Percentiles rank a stretch among this genome's conserved stretches.
Conservation (phyloP, 768 basidiomycete species). For the Pulveroboletus sp. region DNA sequence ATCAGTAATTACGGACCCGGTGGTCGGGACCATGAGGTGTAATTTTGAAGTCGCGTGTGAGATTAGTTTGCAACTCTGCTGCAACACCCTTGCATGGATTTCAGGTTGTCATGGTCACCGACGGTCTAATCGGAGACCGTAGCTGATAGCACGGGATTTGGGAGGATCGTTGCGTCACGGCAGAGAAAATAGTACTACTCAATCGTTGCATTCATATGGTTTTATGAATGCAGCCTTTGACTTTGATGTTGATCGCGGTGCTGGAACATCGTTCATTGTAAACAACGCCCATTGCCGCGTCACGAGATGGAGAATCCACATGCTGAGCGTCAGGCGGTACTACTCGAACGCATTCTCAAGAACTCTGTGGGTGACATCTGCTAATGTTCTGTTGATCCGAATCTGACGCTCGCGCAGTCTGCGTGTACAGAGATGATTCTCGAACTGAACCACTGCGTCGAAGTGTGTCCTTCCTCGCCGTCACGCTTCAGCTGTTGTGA, state of each 20-base stretch:
- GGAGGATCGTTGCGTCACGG: conserved; percentile 18
- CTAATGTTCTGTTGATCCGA: background rate
- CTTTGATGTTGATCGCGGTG: conserved; percentile 1
- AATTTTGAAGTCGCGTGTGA: background rate
- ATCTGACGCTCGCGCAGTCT: conserved; percentile 45
- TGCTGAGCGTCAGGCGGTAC: conserved; percentile 85
- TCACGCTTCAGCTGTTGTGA: background rate
- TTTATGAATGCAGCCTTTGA: background rate
- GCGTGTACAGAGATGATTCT: conserved; percentile 90
- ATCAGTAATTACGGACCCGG: conserved; percentile 9
- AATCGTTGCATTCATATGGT: no score
- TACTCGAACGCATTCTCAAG: conserved; percentile 87
- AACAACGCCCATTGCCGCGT: conserved; percentile 1
- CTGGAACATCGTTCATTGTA: background rate
- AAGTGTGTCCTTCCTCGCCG: conserved; percentile 44
- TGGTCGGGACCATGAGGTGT: background rate
- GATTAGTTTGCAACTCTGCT: conserved; percentile 19
- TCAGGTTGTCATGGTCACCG: no score
- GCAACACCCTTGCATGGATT: conserved; percentile 12
- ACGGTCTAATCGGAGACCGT: no score
- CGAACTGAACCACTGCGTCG: conserved; percentile 84
- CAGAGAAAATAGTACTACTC: no score
- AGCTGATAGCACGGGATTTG: conserved; percentile 11
- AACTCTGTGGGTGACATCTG: conserved; percentile 61
- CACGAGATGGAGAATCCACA: conserved; percentile 88